Evolutionary conservation across 225 moss, liverwort and hornwort species (phyloP).

Genomic region (Bryum argenteum): DNA sequence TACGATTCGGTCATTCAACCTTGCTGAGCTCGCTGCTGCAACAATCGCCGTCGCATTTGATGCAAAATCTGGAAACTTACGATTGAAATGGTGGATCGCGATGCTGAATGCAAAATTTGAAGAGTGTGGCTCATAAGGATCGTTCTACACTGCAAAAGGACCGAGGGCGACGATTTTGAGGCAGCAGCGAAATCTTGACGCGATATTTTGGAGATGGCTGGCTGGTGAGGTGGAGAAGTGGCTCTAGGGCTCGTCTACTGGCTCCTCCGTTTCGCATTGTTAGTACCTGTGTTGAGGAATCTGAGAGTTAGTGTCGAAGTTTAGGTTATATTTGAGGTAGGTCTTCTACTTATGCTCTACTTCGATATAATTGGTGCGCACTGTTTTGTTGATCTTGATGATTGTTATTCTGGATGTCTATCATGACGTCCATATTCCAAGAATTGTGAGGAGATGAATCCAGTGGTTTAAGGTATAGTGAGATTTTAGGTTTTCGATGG

Average conservation of each 20-base stretch:
- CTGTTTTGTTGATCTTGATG: constrained; percentile 12
- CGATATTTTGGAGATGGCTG: constrained; percentile 5
- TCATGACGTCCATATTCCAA: constrained; percentile 29
- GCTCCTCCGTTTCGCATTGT: background rate
- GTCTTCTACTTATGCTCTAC: constrained; percentile 2
- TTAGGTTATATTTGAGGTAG: constrained; percentile 25
- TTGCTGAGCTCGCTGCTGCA: background rate
- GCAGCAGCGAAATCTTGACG: background rate
- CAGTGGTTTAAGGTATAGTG: background rate
- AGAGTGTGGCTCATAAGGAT: background rate
- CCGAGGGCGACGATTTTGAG: background rate
- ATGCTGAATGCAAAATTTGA: background rate
- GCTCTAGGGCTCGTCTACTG: constrained; percentile 11
- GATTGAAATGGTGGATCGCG: constrained; percentile 4
- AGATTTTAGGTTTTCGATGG: constrained; percentile 25
- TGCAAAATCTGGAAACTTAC: constrained; percentile 5
- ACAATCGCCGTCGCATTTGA: background rate
- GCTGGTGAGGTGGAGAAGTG: constrained; percentile 12
- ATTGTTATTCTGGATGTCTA: constrained; percentile 20
- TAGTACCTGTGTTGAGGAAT: constrained; percentile 1
- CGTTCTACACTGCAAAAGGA: no score
- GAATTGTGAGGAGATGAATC: background rate
- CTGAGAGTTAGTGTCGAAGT: constrained; percentile 1
- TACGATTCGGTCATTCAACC: background rate
- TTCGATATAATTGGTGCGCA: background rate